Conservation (phyloP, 176 grass and related monocot species). For the Saccharum spontaneum region DNA sequence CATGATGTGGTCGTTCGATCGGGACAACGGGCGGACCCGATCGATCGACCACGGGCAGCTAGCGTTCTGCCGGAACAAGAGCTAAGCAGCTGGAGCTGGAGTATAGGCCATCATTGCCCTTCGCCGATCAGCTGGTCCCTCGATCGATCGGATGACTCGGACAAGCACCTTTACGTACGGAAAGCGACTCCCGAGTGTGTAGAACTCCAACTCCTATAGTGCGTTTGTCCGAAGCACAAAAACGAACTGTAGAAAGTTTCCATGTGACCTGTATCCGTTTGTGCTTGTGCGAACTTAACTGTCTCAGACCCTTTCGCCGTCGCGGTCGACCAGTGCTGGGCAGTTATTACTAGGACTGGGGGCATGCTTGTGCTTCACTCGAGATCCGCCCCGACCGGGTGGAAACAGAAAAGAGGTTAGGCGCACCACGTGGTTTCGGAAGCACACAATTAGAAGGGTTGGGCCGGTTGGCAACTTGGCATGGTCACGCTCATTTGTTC, state of each 20-base stretch:
- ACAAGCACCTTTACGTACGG: neutral
- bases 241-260: neutral
- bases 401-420: neutral
- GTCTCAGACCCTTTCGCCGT: neutral
- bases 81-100: neutral
- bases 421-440: neutral
- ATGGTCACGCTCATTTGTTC: neutral
- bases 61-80: neutral
- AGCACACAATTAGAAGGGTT: neutral
- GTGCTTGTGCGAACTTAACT: neutral
- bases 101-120: too few species aligned
- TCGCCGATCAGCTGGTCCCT: neutral
- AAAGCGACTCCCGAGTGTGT: neutral
- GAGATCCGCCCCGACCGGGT: slow-evolving; percentile 2
- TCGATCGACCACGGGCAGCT: neutral
- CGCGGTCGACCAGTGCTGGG: neutral
- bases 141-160: neutral
- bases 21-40: neutral
- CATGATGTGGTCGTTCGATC: neutral
- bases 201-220: neutral
- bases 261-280: slow-evolving; percentile 1
- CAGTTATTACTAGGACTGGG: neutral
- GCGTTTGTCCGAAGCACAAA: neutral
- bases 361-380: neutral
- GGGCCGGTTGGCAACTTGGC: neutral